Conservation (phyloP, 306 rosid species). For the Canavalia ensiformis region DNA sequence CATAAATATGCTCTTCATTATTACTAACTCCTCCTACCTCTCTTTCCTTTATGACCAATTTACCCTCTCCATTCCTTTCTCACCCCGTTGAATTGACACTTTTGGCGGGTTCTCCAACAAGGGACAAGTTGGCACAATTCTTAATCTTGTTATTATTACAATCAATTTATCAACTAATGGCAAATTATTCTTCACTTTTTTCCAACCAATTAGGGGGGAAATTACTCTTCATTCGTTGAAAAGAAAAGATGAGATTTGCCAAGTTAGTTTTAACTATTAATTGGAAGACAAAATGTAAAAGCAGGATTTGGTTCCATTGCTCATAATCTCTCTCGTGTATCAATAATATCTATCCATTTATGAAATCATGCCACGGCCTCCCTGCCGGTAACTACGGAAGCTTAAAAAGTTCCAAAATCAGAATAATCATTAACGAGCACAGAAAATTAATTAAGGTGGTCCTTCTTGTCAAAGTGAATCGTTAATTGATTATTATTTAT, state of each 20-base stretch:
- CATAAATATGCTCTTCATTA: constrained; percentile 5
- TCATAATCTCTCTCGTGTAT: neutral
- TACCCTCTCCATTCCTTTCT: neutral
- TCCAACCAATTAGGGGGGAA: too few relatives aligned
- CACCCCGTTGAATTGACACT: too few relatives aligned
- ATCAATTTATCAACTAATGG: neutral
- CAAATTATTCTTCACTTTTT: neutral
- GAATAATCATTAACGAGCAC: constrained; percentile 11
- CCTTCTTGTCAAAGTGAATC: neutral
- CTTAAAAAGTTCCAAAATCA: constrained; percentile 16
- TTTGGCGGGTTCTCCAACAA: too few relatives aligned
- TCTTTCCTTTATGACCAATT: neutral
- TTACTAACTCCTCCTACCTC: neutral
- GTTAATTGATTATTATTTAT: neutral
- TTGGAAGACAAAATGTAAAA: neutral
- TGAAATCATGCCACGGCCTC: neutral
- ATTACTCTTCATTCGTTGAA: too few relatives aligned
- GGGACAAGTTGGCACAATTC: too few relatives aligned
- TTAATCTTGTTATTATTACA: too few relatives aligned
- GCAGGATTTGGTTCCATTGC: neutral
- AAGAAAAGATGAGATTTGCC: neutral
- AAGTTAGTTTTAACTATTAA: neutral
- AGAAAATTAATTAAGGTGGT: neutral
- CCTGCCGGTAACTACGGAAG: constrained; percentile 13
- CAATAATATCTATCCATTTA: neutral